A percentile compares a stretch with the other conserved stretches of the same genome.
phyloP scores from a whole-genome alignment of 202 grass and related monocot species.

The Alloteropsis angusta region DNA sequence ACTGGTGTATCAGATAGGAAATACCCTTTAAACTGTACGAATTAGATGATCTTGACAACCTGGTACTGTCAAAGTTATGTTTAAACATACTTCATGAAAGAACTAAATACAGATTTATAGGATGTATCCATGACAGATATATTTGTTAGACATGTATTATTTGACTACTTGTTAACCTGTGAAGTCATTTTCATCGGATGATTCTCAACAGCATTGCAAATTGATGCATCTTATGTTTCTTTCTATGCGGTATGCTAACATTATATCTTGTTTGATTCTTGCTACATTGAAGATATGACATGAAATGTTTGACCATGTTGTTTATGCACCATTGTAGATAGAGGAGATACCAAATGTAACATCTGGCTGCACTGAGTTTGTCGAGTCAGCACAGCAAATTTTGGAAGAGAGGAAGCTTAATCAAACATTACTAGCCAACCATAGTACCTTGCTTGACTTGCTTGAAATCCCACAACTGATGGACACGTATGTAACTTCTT shows the following conservation, averaged over 20 bases:
- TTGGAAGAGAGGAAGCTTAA: constrained; percentile 97
- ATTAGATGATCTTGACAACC: not conserved
- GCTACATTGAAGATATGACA: not conserved
- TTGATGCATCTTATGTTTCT: not conserved
- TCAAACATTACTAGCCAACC: constrained; percentile 87
- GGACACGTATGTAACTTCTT: constrained; percentile 73
- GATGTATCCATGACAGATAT: not conserved
- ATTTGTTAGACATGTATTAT: not conserved
- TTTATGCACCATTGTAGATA: constrained; percentile 60
- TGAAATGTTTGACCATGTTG: constrained; percentile 26
- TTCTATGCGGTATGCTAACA: not conserved
- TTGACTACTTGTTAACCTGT: not conserved
- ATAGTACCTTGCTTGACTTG: constrained; percentile 90
- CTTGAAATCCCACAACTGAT: constrained; percentile 96
- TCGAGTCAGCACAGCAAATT: constrained; percentile 91
- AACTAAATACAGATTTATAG: not conserved
- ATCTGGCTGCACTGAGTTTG: constrained; percentile 93
- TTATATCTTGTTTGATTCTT: not conserved
- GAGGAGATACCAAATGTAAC: constrained; percentile 96
- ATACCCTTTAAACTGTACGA: not conserved
- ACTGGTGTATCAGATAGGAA: not conserved
- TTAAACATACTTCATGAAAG: not conserved
- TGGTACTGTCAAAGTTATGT: not conserved
- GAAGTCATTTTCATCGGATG: not conserved
- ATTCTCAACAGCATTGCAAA: not conserved